phyloP scores from a whole-genome alignment of 2,329 filamentous ascomycete species.

The Botrytis medusae region DNA sequence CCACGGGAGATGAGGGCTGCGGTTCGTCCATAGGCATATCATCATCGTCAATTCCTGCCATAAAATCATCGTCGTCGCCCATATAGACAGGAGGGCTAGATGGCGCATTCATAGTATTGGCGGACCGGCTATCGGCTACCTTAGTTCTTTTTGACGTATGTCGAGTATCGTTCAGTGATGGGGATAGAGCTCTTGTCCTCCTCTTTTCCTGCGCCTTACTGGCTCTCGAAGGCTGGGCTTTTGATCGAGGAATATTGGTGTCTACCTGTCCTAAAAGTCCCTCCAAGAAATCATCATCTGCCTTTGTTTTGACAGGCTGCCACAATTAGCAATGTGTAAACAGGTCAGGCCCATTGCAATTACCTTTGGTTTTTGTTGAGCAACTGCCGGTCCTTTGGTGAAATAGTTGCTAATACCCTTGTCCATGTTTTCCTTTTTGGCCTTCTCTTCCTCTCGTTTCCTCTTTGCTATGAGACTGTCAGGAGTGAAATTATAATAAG shows the following conservation, averaged over 20 bases:
- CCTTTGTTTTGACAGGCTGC: conserved; percentile 75
- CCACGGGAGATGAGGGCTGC: conserved; percentile 81
- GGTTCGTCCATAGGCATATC: conserved; percentile 80
- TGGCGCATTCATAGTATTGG: conserved; percentile 35
- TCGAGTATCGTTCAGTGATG: conserved; percentile 55
- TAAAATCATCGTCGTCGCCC: conserved; percentile 58
- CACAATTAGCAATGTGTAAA: conserved; percentile 32
- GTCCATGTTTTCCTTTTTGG: conserved; percentile 82
- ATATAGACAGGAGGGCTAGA: conserved; percentile 48
- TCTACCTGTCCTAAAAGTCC: conserved; percentile 87
- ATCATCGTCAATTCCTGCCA: conserved; percentile 63
- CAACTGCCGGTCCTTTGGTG: conserved; percentile 66
- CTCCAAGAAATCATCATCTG: conserved; percentile 84
- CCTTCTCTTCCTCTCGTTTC: conserved; percentile 82
- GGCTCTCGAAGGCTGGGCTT: conserved; percentile 61
- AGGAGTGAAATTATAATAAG: neutral
- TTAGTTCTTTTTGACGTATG: conserved; percentile 58
- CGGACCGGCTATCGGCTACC: conserved; percentile 48
- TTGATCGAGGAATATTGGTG: conserved; percentile 64
- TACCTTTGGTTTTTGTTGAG: conserved; percentile 80
- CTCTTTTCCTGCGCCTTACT: conserved; percentile 74
- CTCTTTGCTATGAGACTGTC: conserved; percentile 64
- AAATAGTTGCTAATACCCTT: conserved; percentile 95
- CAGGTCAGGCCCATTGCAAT: neutral
- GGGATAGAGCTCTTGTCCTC: conserved; percentile 78